Base-by-base conservation (phyloP, 257 asterid genomes). In the Nyctanthes arbortristis region DNA sequence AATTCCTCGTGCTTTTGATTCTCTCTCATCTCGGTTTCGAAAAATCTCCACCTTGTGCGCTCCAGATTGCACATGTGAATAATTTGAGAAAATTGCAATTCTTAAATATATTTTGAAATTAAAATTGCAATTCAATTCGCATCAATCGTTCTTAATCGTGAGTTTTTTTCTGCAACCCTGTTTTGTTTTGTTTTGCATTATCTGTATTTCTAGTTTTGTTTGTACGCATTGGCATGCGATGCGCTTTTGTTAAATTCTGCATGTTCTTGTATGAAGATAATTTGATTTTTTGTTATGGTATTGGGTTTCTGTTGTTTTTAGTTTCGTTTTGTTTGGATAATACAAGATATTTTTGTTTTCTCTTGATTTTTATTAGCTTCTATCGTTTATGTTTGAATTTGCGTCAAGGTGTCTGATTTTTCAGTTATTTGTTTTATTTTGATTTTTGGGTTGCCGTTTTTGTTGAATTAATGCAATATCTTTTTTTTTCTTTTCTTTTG, bases 11-110 rank as follows among this genome's bases (percentile, higher is more conserved):
- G 58, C 2, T 16, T 75, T 57, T 31, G 25, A 33, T 61, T 80
- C 80, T 73, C 78, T 63, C 73, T 61, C 76, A 28, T 77, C 64
- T 45, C 76, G 24, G 69, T 74, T 77, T 65, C 79, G 71, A 62
- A 69, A 67, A 73, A 65, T 65, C 68, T 76, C 81, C 84, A 66
- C 71, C 72, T 39, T 75, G 69, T 68, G 18, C 80, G 82, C 77
- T 63, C 67, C 67, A 34, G 67, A 54, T 66, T 61, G 43, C 73
- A 61, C 76, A 61, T 63, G 61, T 66, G 61, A 65, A 67, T 20
- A 49, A n/a, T 36, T 36, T 36, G 11, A 11, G 11, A 36, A 36
- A 36, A 36, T 36, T 36, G 20, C 39, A 58, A 65, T 68, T 66
- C 63, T 43, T 18, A 47, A 32, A 18, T 35, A 63, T 14, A 7